phyloP scores from a whole-genome alignment of 1,284 basidiomycete species.

The Microbotryomycetes sp. region DNA sequence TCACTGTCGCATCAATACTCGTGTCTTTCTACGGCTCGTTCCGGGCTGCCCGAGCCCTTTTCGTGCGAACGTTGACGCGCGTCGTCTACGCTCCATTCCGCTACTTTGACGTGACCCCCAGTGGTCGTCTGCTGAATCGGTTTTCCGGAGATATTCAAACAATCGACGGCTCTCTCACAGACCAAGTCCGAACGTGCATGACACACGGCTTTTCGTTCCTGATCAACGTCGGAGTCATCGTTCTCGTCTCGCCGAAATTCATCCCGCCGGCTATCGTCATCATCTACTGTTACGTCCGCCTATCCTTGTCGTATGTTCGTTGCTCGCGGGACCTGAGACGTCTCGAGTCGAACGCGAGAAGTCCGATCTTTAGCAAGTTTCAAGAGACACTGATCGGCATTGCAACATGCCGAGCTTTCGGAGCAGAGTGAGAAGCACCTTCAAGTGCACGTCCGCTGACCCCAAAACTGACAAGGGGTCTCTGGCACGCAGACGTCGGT shows the following conservation, averaged over 20 bases:
- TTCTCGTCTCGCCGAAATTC: conserved; percentile 62
- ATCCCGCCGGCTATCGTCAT: conserved; percentile 21
- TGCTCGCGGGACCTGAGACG: conserved; percentile 56
- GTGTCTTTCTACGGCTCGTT: conserved; percentile 40
- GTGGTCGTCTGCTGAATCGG: conserved; percentile 63
- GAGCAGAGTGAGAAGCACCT: conserved; percentile 68
- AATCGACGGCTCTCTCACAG: conserved; percentile 56
- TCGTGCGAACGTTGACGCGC: conserved; percentile 54
- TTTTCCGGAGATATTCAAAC: conserved; percentile 75
- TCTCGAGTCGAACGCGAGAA: conserved; percentile 76
- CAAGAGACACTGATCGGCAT: conserved; percentile 74
- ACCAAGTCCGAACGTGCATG: conserved; percentile 9
- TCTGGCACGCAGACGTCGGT: conserved; percentile 3
- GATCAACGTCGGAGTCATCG: conserved; percentile 53
- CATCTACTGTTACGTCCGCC: conserved; percentile 39
- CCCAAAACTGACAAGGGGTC: conserved; percentile 48
- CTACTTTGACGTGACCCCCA: conserved; percentile 55
- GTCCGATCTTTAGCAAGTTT: conserved; percentile 71
- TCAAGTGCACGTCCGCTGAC: conserved; percentile 48
- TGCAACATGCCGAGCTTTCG: conserved; percentile 73
- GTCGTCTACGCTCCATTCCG: conserved; percentile 73
- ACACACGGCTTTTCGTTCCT: conserved; percentile 49
- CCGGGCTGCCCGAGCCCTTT: conserved; percentile 37
- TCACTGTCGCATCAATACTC: conserved; percentile 39
- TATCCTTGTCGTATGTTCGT: conserved; percentile 8